Percentiles rank a stretch among this genome's conserved stretches.
Evolutionary conservation across 768 basidiomycete species (phyloP).

Genomic region (Calocybe gangraenosa): DNA sequence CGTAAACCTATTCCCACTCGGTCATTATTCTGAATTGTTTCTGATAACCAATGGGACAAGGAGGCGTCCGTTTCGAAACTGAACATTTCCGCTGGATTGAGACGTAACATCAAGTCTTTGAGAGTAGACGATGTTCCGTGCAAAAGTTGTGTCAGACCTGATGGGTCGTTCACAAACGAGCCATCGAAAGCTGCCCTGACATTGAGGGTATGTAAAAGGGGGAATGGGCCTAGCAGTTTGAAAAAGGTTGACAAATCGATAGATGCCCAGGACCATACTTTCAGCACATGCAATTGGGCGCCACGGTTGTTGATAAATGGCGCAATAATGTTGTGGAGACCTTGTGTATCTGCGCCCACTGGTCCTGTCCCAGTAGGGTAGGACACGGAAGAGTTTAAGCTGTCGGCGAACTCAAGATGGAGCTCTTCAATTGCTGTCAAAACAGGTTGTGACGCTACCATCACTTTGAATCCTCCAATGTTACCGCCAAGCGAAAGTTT

Average conservation of each 20-base stretch:
- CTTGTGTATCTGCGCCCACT: slow-evolving; percentile 1
- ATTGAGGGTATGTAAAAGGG: slow-evolving; percentile 27
- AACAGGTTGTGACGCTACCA: slow-evolving; percentile 28
- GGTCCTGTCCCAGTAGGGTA: slow-evolving; percentile 6
- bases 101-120: slow-evolving; percentile 30
- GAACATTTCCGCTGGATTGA: slow-evolving; percentile 31
- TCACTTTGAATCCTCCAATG: slow-evolving; percentile 27
- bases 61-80: slow-evolving; percentile 27
- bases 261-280: slow-evolving; percentile 36
- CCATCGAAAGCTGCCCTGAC: slow-evolving; percentile 37
- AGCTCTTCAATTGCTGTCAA: slow-evolving; percentile 30
- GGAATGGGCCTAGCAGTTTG: slow-evolving; percentile 25
- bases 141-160: slow-evolving; percentile 31
- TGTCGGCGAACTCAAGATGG: slow-evolving; percentile 35
- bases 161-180: slow-evolving; percentile 29
- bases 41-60: slow-evolving; percentile 31
- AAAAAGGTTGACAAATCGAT: slow-evolving; percentile 40
- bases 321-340: slow-evolving; percentile 27
- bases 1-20: slow-evolving; percentile 26
- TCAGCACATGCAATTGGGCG: slow-evolving; percentile 29
- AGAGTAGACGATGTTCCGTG: slow-evolving; percentile 26
- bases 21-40: slow-evolving; percentile 21
- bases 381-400: slow-evolving; percentile 14
- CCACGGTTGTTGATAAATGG: slow-evolving; percentile 37
- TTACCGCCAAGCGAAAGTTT: slow-evolving; percentile 33